Evolutionary conservation across 192 early-diverging fungal genomes (phyloP).

Genomic region (Podila horticola): DNA sequence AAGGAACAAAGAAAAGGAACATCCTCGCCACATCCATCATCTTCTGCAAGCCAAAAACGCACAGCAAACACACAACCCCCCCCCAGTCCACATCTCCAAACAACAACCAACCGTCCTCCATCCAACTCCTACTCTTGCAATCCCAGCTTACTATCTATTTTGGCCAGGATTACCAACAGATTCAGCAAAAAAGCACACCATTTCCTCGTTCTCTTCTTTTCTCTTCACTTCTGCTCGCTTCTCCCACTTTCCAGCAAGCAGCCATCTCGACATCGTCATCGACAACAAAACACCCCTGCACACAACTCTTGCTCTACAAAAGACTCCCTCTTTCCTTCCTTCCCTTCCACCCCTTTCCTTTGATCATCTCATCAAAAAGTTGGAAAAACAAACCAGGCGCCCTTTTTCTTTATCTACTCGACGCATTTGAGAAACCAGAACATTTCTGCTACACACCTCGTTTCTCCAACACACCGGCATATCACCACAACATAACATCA

Average conservation of each 20-base stretch:
- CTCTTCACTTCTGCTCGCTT: not conserved
- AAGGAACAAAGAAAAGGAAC: not conserved
- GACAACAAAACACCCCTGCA: not conserved
- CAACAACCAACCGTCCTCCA: not conserved
- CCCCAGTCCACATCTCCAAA: not conserved
- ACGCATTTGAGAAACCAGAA: too few relatives aligned
- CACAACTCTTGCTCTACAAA: not conserved
- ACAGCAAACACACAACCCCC: not conserved
- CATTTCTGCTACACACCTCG: not conserved
- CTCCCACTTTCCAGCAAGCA: not conserved
- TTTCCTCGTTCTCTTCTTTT: not conserved
- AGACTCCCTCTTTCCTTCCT: not conserved
- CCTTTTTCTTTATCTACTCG: too few relatives aligned
- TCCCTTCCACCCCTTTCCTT: too few relatives aligned
- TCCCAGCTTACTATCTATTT: not conserved
- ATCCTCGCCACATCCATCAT: too few relatives aligned
- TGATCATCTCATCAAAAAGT: too few relatives aligned
- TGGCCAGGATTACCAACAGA: too few relatives aligned
- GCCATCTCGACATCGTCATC: not conserved
- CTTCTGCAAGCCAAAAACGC: too few relatives aligned
- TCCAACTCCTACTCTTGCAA: not conserved
- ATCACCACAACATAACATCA: not conserved
- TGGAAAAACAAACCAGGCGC: too few relatives aligned
- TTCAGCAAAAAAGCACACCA: too few relatives aligned
- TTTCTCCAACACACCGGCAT: not conserved